phyloP scores from a whole-genome alignment of 768 basidiomycete genomes.

The Lactarius quietus region DNA sequence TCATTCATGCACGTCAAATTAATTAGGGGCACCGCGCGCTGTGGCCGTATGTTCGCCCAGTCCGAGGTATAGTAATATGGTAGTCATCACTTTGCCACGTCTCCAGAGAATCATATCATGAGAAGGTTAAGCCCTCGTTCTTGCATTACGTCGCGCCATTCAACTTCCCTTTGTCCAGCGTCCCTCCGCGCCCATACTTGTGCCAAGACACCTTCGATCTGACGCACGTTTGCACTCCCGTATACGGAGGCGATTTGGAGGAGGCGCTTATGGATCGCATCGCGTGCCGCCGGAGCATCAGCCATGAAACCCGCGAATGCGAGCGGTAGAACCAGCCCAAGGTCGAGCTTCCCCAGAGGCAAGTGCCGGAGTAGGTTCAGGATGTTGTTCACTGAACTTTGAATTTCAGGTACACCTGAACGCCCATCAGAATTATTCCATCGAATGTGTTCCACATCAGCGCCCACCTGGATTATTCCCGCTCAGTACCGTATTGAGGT shows the following conservation, averaged over 20 bases:
- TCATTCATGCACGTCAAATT: slow-evolving; percentile 15
- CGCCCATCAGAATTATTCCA: slow-evolving; percentile 15
- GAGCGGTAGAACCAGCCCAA: slow-evolving; percentile 23
- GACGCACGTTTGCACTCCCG: slow-evolving; percentile 20
- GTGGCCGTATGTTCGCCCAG: no score
- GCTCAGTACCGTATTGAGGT: slow-evolving; percentile 26
- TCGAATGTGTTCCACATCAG: not conserved
- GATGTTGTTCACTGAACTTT: slow-evolving; percentile 20
- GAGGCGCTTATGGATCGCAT: slow-evolving; percentile 21
- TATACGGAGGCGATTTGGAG: slow-evolving; percentile 15
- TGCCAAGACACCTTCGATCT: slow-evolving; percentile 21
- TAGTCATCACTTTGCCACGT: slow-evolving; percentile 7
- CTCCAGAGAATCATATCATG: slow-evolving; percentile 23
- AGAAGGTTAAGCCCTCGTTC: slow-evolving; percentile 26
- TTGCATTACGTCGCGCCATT: slow-evolving; percentile 27
- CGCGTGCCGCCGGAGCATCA: slow-evolving; percentile 20
- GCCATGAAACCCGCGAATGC: slow-evolving; percentile 21
- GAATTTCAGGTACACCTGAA: slow-evolving; percentile 27
- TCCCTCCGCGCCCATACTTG: slow-evolving; percentile 26
- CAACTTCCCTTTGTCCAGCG: slow-evolving; percentile 14
- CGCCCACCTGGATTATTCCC: slow-evolving; percentile 26
- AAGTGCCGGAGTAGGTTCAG: slow-evolving; percentile 22
- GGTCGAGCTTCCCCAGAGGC: slow-evolving; percentile 21
- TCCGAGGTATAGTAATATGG: slow-evolving; percentile 16
- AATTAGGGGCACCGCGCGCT: slow-evolving; percentile 11